Base-by-base conservation (phyloP, 2,329 filamentous ascomycete species). In the Mycosphaerella arachidis region DNA sequence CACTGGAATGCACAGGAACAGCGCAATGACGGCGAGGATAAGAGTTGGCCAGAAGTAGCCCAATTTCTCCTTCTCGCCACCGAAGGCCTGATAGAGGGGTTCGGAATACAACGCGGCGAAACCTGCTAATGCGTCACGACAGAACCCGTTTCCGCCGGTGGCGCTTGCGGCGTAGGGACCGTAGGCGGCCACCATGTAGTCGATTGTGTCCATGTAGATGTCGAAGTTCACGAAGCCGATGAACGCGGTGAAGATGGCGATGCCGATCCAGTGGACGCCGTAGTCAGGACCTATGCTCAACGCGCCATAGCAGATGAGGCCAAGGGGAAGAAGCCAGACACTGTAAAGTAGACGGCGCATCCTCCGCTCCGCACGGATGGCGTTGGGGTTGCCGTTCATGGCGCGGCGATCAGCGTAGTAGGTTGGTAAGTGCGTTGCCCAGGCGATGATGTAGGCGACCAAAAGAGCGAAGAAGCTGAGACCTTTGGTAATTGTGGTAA, bases 61-160 rank as follows among this genome's bases (percentile, higher is more conserved):
- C 43, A 64, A 70, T 13, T 68, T 65, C 7, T 66, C 66, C 12
- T 67, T 65, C 9, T 66, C 64, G 1, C 55, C 51, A 1, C 37
- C 59, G 57, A 73, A 69, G 53, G 67, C 69, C 18, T 60, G 58
- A 58, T 72, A 73, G 18, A 73, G 78, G 0, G 88, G 87, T 0
- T 82, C 82, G 0, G 87, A 84, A 13, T 86, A 87, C 53, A 90
- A 79, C 0, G 87, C 88, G 1, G 90, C 82, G 8, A 90, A 79
- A 73, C 89, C 88, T 1, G 88, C 89, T 0, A 91, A 76, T 73
- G 91, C 86, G 69, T 91, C 88, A 65, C 89, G 82, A 2, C 87
- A 82, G 76, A 88, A 90, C 1, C 88, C 89, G 63, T 91, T 91
- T 20, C 88, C 88, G 45, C 88, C 89, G 0, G 88, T 91, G 0